phyloP scores from a whole-genome alignment of 2,329 filamentous ascomycete genomes.

The Colletotrichum chrysophilum region DNA sequence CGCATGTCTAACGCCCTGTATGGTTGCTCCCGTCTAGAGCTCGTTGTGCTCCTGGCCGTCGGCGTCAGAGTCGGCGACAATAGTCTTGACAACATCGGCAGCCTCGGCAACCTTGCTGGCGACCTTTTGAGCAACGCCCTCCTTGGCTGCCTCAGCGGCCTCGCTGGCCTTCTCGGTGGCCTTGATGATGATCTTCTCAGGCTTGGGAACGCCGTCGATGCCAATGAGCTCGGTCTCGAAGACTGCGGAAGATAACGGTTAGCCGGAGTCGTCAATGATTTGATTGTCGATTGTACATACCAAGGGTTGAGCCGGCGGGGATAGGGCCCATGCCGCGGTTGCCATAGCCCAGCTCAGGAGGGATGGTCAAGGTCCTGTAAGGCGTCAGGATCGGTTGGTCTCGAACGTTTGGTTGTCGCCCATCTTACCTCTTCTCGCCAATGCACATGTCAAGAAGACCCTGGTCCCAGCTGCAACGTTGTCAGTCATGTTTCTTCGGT shows the following conservation, averaged over 20 bases:
- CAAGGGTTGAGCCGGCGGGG: conserved; percentile 77
- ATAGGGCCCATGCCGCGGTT: conserved; percentile 79
- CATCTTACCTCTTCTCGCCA: conserved; percentile 76
- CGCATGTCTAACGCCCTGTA: not conserved
- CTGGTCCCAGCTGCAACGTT: conserved; percentile 75
- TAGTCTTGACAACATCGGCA: conserved; percentile 57
- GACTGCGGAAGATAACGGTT: conserved; percentile 49
- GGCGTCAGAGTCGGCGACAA: conserved; percentile 56
- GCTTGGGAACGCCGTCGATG: conserved; percentile 74
- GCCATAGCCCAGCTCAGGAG: conserved; percentile 86
- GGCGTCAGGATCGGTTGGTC: conserved; percentile 10
- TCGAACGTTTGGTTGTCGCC: not conserved
- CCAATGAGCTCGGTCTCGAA: conserved; percentile 91
- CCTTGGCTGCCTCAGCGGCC: conserved; percentile 35
- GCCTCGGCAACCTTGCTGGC: conserved; percentile 50
- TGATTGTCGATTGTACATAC: conserved; percentile 46
- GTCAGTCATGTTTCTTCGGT: conserved; percentile 19
- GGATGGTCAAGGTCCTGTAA: conserved; percentile 79
- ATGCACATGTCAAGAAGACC: conserved; percentile 94
- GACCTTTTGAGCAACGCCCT: conserved; percentile 50
- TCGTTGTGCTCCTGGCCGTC: conserved; percentile 65
- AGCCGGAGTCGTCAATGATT: not conserved
- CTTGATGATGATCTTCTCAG: conserved; percentile 51
- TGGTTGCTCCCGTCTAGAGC: conserved; percentile 43
- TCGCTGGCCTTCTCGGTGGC: conserved; percentile 41